Base-by-base conservation (phyloP, 163 green algal species). In the Trebouxia gelatinosa region DNA sequence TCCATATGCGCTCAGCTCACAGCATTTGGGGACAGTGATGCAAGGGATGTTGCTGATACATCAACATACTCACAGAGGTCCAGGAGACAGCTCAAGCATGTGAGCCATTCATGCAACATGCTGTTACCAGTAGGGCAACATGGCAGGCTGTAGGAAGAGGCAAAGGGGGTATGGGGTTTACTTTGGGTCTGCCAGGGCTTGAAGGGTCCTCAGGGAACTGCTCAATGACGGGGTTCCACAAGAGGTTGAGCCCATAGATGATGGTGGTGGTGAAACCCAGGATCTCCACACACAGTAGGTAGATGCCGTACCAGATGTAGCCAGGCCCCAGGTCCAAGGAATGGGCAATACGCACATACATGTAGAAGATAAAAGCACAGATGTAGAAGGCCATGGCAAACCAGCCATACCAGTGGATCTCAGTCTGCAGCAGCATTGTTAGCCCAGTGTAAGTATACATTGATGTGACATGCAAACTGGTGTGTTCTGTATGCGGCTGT, bases 281-380 rank as follows among this genome's bases (percentile, higher is more conserved):
- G 7, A 87, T 71, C 84, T 90, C 86, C n/a, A 88, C 62, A 50
- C 80, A 83, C 50, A 90, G 59, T 34, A 89, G 48, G 19, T 85
- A 51, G 51, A 82, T 79, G 23, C 80, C 82, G 50, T 88, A 89
- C 78, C 80, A 81, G 35, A 74, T 58, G 65, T 81, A 83, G 32
- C 70, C 70, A 9, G 54, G 37, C 51, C 77, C 81, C 51, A 85
- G 72, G 64, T 81, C 46, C 23, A 85, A 72, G 19, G 81, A 83
- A n/a, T 85, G 78, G 77, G 77, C 71, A 59, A 82, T 80, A 29
- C 81, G 81, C n/a, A 85, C 74, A 29, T 64, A 85, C 37, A 85
- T 71, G 81, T 85, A 85, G 77, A 85, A 83, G 48, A 37, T 31
- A 11, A 85, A 58, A 28, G 81, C 64, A 4, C 35, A 35, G 50